Base-by-base conservation (phyloP, 2,329 filamentous ascomycete genomes). In the Claviceps spartinae region DNA sequence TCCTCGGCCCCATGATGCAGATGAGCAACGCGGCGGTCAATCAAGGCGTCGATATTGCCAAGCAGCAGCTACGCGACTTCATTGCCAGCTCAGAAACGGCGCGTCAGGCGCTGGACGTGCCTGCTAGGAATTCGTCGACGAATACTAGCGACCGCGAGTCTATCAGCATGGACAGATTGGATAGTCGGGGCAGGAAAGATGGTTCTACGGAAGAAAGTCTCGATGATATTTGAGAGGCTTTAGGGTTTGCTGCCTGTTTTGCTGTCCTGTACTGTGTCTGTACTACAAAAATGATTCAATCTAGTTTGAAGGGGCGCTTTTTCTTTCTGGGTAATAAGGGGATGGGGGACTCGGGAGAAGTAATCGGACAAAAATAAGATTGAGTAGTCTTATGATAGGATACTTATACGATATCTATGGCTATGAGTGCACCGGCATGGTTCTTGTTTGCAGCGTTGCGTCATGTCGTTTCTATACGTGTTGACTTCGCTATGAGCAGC, bases 1-100 rank as follows among this genome's bases (percentile, higher is more conserved):
- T 98, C 16, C 90, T 95, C 72, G 93, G 93, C 1, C 93, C 93
- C 0, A 97, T 98, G 75, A 75, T 94, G 60, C 89, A 94, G 64
- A 96, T 98, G 88, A 80, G 82, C 58, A 93, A 93, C 60, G 93
- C 93, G 14, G 93, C 93, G 4, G 84, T 82, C 47, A 77, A 78
- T 56, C 93, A 98, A 70, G 93, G 87, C 7, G 63, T 95, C 34
- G 88, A 95, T 60, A 88, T 98, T 59, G 87, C 88, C 64, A 96
- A 95, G 73, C 85, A 93, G 72, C 84, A 86, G 60, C 78, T 97
- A 47, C 81, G 91, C 24, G 88, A 95, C 36, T 96, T 96, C 62
- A 76, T 97, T 53, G 87, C 90, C 70, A 85, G 79, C 60, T 88
- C 83, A n/a, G 88, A 95, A 60, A 85, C 85, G 11, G 89, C 88